A percentile compares a stretch with the other conserved stretches of the same genome.
Conservation (phyloP, 2,329 filamentous ascomycete genomes). For the Hypoxylon sp. region DNA sequence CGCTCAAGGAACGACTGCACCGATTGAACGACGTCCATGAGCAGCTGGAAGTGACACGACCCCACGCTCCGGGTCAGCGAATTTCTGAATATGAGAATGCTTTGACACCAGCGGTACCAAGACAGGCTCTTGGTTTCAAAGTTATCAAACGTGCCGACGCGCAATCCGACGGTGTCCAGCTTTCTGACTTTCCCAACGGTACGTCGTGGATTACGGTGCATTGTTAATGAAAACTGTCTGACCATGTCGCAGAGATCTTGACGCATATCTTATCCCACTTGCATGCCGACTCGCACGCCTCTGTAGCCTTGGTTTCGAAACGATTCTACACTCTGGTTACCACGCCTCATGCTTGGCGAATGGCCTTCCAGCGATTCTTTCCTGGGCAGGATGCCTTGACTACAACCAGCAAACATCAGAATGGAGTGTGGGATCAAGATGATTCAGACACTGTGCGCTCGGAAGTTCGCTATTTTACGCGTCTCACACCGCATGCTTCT, state of each 20-base stretch:
- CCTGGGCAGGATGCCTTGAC: conserved; percentile 75
- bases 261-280: conserved; percentile 93
- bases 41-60: conserved; percentile 46
- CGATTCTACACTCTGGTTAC: conserved; percentile 90
- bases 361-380: conserved; percentile 92
- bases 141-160: conserved; percentile 63
- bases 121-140: conserved; percentile 66
- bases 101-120: conserved; percentile 60
- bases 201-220: conserved; percentile 49
- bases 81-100: conserved; percentile 73
- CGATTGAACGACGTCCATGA: conserved; percentile 62
- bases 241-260: conserved; percentile 77
- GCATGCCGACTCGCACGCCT: conserved; percentile 83
- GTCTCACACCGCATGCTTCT: conserved; percentile 85
- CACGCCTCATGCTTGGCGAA: conserved; percentile 92
- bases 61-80: conserved; percentile 61
- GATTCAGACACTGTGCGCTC: conserved; percentile 70
- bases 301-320: conserved; percentile 86
- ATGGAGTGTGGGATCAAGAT: conserved; percentile 59
- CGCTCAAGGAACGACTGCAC: conserved; percentile 64
- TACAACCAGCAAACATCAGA: conserved; percentile 53
- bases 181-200: conserved; percentile 85
- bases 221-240: conserved; percentile 38
- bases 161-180: conserved; percentile 57
- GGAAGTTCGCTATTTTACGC: conserved; percentile 82